phyloP scores from a whole-genome alignment of 1,284 basidiomycete genomes.

The Cutaneotrichosporon cavernicola region DNA sequence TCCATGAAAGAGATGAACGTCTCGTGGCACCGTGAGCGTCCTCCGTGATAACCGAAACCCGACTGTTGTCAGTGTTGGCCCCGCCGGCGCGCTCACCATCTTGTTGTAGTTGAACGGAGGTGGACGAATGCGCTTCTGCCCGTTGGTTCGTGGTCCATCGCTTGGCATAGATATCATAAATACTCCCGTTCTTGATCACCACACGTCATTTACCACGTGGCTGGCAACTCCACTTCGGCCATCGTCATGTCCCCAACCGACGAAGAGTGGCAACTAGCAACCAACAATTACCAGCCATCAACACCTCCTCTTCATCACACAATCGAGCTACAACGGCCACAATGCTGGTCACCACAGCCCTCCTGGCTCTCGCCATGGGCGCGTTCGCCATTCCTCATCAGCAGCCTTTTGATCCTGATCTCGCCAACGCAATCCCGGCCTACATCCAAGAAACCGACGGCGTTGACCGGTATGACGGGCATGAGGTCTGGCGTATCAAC shows the following conservation, averaged over 20 bases:
- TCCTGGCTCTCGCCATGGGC: constrained; percentile 2
- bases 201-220: neutral
- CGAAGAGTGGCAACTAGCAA: neutral
- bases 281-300: neutral
- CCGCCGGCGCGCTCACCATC: constrained; percentile 5
- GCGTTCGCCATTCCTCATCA: constrained; percentile 3
- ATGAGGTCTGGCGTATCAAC: constrained; percentile 41
- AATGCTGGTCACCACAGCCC: constrained; percentile 10
- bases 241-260: neutral
- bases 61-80: constrained; percentile 1
- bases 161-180: neutral
- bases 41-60: constrained; percentile 12
- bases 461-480: constrained; percentile 32
- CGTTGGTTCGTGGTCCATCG: constrained; percentile 1
- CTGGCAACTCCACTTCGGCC: neutral
- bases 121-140: constrained; percentile 6
- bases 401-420: neutral
- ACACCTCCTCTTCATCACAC: neutral
- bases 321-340: neutral
- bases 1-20: constrained; percentile 10
- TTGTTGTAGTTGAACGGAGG: constrained; percentile 1
- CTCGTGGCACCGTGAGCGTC: constrained; percentile 12
- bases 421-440: neutral
- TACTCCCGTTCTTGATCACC: neutral
- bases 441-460: constrained; percentile 2